phyloP scores from a whole-genome alignment of 2,329 filamentous ascomycete genomes.

The Botrytis deweyae region DNA sequence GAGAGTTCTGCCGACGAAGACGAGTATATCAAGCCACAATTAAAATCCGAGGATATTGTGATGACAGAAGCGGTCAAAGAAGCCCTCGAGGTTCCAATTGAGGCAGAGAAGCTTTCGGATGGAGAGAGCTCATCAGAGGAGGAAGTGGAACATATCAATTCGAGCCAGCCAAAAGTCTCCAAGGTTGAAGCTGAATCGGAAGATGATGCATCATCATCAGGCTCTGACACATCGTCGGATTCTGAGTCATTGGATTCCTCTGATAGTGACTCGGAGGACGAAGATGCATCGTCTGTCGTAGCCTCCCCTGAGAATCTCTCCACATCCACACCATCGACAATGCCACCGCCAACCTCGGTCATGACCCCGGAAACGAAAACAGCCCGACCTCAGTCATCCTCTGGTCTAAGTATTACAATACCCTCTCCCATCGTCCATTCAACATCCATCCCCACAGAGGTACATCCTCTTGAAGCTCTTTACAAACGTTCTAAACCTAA shows the following conservation, averaged over 20 bases:
- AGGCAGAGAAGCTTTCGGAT: neutral
- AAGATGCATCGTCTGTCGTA: slow-evolving; percentile 18
- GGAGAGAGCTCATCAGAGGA: neutral
- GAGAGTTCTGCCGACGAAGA: slow-evolving; percentile 17
- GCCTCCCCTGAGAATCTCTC: slow-evolving; percentile 23
- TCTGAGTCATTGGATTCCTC: slow-evolving; percentile 28
- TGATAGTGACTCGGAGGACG: slow-evolving; percentile 15
- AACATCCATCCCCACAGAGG: slow-evolving; percentile 42
- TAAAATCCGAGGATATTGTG: neutral
- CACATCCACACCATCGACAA: slow-evolving; percentile 27
- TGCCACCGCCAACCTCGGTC: slow-evolving; percentile 15
- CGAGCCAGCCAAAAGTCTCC: neutral
- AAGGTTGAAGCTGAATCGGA: slow-evolving; percentile 11
- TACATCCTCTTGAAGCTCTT: slow-evolving; percentile 88
- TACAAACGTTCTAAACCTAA: slow-evolving; percentile 70
- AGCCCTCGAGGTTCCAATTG: neutral
- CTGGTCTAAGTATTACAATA: slow-evolving; percentile 53
- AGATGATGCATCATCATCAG: slow-evolving; percentile 11
- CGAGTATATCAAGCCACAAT: slow-evolving; percentile 8
- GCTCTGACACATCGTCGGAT: slow-evolving; percentile 32
- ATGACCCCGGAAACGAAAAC: slow-evolving; percentile 13
- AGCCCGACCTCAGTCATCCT: slow-evolving; percentile 44
- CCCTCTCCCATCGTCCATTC: slow-evolving; percentile 45
- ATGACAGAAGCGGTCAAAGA: slow-evolving; percentile 3
- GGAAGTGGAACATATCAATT: neutral